Percentiles rank a stretch among this genome's conserved stretches.
These are phyloP conservation scores for Phalaenopsis equestris DNA, from an alignment of 106 monocot genomes.

Conservation along the genomic window DNA sequence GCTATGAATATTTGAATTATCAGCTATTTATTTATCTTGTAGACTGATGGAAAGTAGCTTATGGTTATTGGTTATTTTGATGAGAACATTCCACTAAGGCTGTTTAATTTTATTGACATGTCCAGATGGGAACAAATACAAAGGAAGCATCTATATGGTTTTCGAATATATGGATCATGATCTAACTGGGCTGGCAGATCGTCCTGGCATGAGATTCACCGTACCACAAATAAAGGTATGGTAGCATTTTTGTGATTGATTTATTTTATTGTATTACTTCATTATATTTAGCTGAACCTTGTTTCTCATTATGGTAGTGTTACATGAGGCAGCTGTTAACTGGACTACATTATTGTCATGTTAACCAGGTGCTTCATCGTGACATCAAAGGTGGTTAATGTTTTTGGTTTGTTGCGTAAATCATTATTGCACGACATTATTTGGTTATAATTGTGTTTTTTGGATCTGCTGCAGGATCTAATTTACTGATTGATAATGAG, in stretches of 20 bases:
- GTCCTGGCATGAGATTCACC: constrained; percentile 87
- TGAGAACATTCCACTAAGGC: neutral
- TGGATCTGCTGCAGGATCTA: constrained; percentile 52
- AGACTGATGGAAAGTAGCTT: neutral
- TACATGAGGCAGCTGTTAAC: constrained; percentile 97
- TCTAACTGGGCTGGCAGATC: constrained; percentile 82
- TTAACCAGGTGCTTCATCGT: constrained; percentile 96
- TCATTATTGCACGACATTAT: constrained; percentile 2
- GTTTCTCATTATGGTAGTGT: constrained; percentile 34
- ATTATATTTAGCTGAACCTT: neutral
- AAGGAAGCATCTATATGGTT: constrained; percentile 96
- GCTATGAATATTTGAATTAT: neutral
- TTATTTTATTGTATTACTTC: neutral
- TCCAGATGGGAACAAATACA: constrained; percentile 89
- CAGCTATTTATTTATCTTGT: neutral
- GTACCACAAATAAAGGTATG: constrained; percentile 91
- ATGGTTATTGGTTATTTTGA: neutral
- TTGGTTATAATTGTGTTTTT: neutral
- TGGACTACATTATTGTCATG: constrained; percentile 96
- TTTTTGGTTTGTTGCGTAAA: neutral
- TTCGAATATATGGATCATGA: constrained; percentile 99
- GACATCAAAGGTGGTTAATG: constrained; percentile 81
- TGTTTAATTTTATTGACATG: constrained; percentile 1
- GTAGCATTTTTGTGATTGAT: neutral
- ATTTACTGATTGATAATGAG: constrained; percentile 93